Evolutionary conservation across 1,284 basidiomycete species (phyloP).

Genomic region (Melanopsichium pennsylvanicum): DNA sequence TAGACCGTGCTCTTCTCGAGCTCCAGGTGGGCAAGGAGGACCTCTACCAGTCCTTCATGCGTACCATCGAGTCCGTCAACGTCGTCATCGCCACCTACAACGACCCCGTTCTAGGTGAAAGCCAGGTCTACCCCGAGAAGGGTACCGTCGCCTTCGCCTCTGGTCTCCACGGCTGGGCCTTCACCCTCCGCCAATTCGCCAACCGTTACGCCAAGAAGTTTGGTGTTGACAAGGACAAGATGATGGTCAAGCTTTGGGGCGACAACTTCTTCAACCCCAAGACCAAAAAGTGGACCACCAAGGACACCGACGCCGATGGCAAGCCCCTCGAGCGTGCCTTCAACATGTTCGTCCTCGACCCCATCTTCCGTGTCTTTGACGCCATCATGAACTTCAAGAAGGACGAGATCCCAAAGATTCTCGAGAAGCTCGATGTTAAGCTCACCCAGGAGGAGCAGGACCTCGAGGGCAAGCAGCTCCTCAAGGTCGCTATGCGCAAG

Average conservation of each 20-base stretch:
- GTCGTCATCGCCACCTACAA: conserved; percentile 99
- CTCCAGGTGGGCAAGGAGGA: conserved; percentile 97
- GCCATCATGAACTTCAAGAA: conserved; percentile 99
- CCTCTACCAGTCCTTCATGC: conserved; percentile 96
- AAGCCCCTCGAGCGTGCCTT: conserved; percentile 76
- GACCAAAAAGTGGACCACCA: conserved; percentile 96
- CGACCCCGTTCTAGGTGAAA: conserved; percentile 92
- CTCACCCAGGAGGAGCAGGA: conserved; percentile 90
- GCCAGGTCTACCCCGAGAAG: conserved; percentile 98
- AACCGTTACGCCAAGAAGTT: conserved; percentile 96
- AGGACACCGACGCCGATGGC: conserved; percentile 79
- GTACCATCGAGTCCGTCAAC: conserved; percentile 97
- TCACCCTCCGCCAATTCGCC: conserved; percentile 98
- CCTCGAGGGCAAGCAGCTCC: conserved; percentile 92
- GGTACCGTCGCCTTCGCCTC: conserved; percentile 99
- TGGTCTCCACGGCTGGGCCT: conserved; percentile 99
- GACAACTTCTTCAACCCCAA: conserved; percentile 99
- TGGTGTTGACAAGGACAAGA: conserved; percentile 97
- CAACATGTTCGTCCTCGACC: conserved; percentile 90
- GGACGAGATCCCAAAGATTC: conserved; percentile 82
- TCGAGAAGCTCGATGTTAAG: conserved; percentile 96
- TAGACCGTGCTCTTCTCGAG: conserved; percentile 98
- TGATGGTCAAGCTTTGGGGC: conserved; percentile 98
- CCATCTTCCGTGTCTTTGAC: conserved; percentile 98
- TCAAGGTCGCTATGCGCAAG: conserved; percentile 99